Evolutionary conservation across 1,284 basidiomycete genomes (phyloP), one percentile per base, ranked within the genome.

Genomic region (Trametes sp.): DNA sequence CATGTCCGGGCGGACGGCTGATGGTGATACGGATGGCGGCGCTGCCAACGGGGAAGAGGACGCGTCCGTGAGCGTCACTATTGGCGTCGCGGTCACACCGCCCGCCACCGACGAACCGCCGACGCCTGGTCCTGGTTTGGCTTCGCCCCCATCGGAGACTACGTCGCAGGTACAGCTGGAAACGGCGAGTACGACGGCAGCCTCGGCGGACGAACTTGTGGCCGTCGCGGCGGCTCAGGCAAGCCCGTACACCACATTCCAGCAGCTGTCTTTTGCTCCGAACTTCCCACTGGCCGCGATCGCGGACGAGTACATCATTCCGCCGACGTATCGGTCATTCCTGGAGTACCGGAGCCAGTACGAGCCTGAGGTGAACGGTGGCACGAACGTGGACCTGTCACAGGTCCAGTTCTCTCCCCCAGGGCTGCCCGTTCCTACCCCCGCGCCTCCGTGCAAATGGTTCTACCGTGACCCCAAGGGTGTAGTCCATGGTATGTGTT

Each of bases 221-320:
- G 81, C 87, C 10, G 77, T 92, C 6, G 85, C 88, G 29, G 85
- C 87, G 6, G 84, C 88, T 10, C 87, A 88, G 61, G 84, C 87
- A 76, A 90, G 91, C 26, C 87, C 92, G 31, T 95, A 95, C 73
- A 93, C 91, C 14, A 95, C 92, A 4, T 95, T 95, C 78, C 94
- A 95, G 72, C 93, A 95, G 76, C 80, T 95, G 7, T 83, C 82
- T 6, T 95, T 93, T 72, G 85, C 93, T 9, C 93, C 93, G 10
- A 88, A 84, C 61, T 93, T 95, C 70, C 93, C 93, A 19, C 81
- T 95, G 59, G 90, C 90, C n/a, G 84, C 89, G 1, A 91, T 95
- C 57, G 89, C 93, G 19, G 91, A 95, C 70, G 92, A 94, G 48
- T 95, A 93, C 75, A 84, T 93, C 62, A 95, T 95, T 60, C 93